These are phyloP conservation scores for Amorphotheca resinae DNA, from an alignment of 495 filamentous ascomycete genomes.

Conservation along the genomic window DNA sequence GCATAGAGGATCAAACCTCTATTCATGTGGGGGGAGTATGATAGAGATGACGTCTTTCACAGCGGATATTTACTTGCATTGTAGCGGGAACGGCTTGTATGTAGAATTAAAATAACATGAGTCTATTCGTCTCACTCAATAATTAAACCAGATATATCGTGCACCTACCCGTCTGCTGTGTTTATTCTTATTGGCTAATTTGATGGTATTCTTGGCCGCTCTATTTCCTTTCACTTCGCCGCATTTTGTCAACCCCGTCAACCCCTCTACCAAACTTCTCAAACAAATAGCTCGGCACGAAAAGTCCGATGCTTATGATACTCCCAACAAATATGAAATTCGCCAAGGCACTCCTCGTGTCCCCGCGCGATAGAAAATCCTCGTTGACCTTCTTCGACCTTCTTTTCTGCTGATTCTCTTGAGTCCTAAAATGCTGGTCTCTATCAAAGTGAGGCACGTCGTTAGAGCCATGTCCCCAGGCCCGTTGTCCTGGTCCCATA, in stretches of 20 bases:
- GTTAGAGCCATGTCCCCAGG: conserved; percentile 18
- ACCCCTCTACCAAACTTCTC: conserved; percentile 10
- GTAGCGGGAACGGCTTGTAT: conserved; percentile 13
- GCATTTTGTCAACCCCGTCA: too few species aligned
- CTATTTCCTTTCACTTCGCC: too few species aligned
- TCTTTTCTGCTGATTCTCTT: conserved; percentile 45
- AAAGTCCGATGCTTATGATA: conserved; percentile 26
- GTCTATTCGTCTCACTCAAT: too few species aligned
- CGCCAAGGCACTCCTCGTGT: conserved; percentile 11
- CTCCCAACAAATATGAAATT: conserved; percentile 31
- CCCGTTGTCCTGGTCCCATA: conserved; percentile 34
- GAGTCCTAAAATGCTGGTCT: conserved; percentile 54
- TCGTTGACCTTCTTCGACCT: conserved; percentile 30
- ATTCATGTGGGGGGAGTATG: neutral
- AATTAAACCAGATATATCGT: too few species aligned
- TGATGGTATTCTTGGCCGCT: too few species aligned
- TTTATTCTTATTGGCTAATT: too few species aligned
- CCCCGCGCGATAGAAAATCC: conserved; percentile 6
- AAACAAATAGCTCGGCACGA: conserved; percentile 24
- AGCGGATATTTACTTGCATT: conserved; percentile 11
- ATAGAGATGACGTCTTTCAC: neutral
- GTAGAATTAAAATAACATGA: conserved; percentile 13
- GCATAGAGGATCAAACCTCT: conserved; percentile 43
- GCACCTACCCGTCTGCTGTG: too few species aligned
- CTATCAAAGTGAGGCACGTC: conserved; percentile 53